Conservation (phyloP, 805 yeast species). For the Kodamaea jinghongensis region DNA sequence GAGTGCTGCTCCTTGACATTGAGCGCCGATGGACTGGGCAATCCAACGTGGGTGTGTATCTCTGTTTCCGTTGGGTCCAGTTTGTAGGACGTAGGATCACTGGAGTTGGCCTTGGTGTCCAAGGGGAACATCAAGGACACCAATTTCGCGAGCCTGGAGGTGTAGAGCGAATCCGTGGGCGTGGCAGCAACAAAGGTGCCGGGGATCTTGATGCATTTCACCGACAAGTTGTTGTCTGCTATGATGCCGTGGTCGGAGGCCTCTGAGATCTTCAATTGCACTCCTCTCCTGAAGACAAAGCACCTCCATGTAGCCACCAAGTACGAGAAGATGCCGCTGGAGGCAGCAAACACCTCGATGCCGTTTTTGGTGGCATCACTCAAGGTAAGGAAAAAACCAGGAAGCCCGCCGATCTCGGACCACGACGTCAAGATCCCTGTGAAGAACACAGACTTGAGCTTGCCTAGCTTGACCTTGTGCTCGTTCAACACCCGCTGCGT, state of each 20-base stretch:
- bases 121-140: conserved; percentile 57
- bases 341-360: conserved; percentile 51
- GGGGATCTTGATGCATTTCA: conserved; percentile 36
- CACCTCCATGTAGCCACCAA: conserved; percentile 80
- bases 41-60: conserved; percentile 35
- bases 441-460: conserved; percentile 62
- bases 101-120: conserved; percentile 41
- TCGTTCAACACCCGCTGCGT: conserved; percentile 73
- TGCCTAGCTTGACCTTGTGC: conserved; percentile 53
- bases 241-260: conserved; percentile 28
- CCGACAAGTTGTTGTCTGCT: conserved; percentile 36
- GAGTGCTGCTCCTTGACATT: conserved; percentile 42
- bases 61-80: conserved; percentile 37
- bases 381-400: conserved; percentile 80
- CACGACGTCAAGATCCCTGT: conserved; percentile 72
- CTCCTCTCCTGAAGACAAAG: conserved; percentile 79
- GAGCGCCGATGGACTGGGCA: conserved; percentile 24
- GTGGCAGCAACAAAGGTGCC: neutral
- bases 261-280: conserved; percentile 43
- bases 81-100: conserved; percentile 37
- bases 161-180: conserved; percentile 1
- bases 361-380: conserved; percentile 71
- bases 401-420: conserved; percentile 86
- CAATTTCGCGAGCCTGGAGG: conserved; percentile 31
- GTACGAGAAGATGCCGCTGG: conserved; percentile 34